Conservation (phyloP, 805 yeast genomes). For the Jamesozyma lodderae region DNA sequence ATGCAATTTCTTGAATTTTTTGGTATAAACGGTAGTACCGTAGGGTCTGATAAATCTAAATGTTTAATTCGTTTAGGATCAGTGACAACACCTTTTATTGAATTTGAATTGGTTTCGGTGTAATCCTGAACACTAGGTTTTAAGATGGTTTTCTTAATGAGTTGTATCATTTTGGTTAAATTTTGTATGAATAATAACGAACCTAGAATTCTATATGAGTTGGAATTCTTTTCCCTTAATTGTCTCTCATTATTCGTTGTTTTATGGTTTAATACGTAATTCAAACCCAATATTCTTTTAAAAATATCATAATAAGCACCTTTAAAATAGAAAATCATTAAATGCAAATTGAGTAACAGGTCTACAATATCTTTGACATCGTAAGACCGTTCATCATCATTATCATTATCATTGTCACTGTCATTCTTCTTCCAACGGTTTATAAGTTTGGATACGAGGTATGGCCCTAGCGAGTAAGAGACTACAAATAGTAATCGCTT, state of each 20-base stretch:
- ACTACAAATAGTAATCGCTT: constrained; percentile 51
- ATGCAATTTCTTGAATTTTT: constrained; percentile 67
- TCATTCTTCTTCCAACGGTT: too few species aligned
- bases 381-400: not conserved
- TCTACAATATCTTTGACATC: constrained; percentile 38
- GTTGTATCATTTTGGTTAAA: constrained; percentile 33
- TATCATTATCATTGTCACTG: constrained; percentile 2
- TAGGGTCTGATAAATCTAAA: constrained; percentile 50
- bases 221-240: constrained; percentile 31
- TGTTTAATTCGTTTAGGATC: constrained; percentile 6
- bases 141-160: constrained; percentile 1
- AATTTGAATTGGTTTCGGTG: not conserved
- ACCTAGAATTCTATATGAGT: constrained; percentile 68
- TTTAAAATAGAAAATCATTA: constrained; percentile 72
- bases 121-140: not conserved
- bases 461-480: constrained; percentile 58
- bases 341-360: constrained; percentile 53
- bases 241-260: constrained; percentile 31
- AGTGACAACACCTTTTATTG: not conserved
- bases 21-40: constrained; percentile 57
- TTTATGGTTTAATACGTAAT: constrained; percentile 67
- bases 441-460: constrained; percentile 31
- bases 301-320: constrained; percentile 76
- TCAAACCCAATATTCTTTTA: constrained; percentile 67
- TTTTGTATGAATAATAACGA: constrained; percentile 47